Evolutionary conservation across 2,329 filamentous ascomycete genomes (phyloP), one percentile per base, ranked within the genome.

Genomic region (Fusarium mexicanum): DNA sequence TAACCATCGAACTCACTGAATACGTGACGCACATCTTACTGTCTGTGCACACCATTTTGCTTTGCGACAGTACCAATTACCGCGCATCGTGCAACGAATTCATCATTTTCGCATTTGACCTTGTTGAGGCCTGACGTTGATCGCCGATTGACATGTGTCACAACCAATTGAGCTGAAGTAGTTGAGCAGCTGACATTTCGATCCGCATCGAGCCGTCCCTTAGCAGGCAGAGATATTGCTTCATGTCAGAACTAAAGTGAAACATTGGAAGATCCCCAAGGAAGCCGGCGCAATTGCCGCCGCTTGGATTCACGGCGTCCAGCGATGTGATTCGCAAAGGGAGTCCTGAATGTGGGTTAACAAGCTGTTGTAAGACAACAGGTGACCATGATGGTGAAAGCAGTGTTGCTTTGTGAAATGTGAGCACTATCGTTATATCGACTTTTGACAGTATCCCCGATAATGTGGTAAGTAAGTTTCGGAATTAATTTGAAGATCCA

Each of bases 141-240:
- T 53, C 46, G 37, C 60, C 44, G 51, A 62, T 35, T 44, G 51
- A 59, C 41, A 17, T 38, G 29, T 43, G 41, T n/a, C 26, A 31
- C 68, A 51, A n/a, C 72, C 67, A 72, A 65, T 65, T 46, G 55
- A 33, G 31, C 58, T 43, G 17, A 31, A n/a, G 40, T 26, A 50
- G 33, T 60, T 43, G 62, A 73, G 60, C 63, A 55, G 51, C 53
- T 54, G 38, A 41, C 50, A 53, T 43, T 35, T 51, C 44, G 44
- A 57, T 55, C 46, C 31, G 44, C 38, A 61, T 35, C 41, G 41
- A 26, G 37, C 31, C 31, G 64, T 54, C 64, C 48, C 35, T 63
- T 60, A 44, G 48, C 31, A 41, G 37, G 24, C 16, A 16, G 31
- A 55, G 35, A 33, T 37, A 22, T 37, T 37, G 11, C 13, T 62